Evolutionary conservation across 768 basidiomycete species (phyloP).

Genomic region (Podaxis sp.): DNA sequence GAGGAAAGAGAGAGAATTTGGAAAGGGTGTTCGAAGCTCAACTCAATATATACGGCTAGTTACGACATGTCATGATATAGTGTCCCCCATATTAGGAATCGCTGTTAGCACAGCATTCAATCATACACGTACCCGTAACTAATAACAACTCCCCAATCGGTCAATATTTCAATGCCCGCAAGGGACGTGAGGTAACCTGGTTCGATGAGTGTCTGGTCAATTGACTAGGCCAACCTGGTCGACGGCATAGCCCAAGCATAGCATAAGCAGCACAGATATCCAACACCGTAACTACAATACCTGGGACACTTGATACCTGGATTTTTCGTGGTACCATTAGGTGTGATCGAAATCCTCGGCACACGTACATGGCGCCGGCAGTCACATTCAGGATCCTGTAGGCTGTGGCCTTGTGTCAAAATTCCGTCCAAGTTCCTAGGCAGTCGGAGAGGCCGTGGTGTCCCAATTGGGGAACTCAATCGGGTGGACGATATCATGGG

Average conservation of each 20-base stretch:
- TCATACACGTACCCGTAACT: neutral
- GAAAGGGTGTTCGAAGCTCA: neutral
- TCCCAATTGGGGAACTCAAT: neutral
- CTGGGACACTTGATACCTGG: too few species aligned
- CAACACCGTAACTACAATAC: too few species aligned
- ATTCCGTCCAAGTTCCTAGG: neutral
- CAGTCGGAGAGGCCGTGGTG: neutral
- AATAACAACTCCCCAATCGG: neutral
- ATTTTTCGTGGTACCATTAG: too few species aligned
- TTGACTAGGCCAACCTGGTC: neutral
- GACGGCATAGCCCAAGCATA: neutral
- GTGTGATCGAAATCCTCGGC: too few species aligned
- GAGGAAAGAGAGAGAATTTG: neutral
- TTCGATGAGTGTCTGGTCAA: neutral
- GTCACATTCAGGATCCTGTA: too few species aligned
- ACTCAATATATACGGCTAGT: neutral
- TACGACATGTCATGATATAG: neutral
- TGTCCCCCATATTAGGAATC: neutral
- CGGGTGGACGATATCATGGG: neutral
- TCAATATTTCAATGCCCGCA: neutral
- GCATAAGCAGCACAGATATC: neutral
- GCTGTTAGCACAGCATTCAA: neutral
- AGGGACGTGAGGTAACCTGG: neutral
- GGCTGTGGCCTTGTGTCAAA: too few species aligned
- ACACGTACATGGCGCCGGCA: too few species aligned